A percentile compares a stretch with the other conserved stretches of the same genome.
Conservation (phyloP, 345 rosid genomes). For the Abelmoschus esculentus region DNA sequence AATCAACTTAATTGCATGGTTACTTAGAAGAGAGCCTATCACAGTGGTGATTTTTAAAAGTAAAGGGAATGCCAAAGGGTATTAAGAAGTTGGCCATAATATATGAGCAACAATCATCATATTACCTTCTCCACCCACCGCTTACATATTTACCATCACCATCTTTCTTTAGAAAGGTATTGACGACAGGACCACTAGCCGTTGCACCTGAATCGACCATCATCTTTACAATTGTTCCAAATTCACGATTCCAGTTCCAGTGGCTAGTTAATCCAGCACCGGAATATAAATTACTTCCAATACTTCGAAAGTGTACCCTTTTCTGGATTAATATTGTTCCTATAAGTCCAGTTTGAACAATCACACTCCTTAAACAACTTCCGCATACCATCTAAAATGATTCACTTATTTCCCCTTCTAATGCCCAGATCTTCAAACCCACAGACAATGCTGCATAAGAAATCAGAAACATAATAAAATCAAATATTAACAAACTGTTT, state of each 20-base stretch:
- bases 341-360: slow-evolving; percentile 51
- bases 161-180: slow-evolving; percentile 45
- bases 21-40: neutral
- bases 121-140: slow-evolving; percentile 86
- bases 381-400: slow-evolving; percentile 70
- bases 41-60: neutral
- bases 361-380: slow-evolving; percentile 46
- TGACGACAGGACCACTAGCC: slow-evolving; percentile 34
- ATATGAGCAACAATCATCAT: neutral
- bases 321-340: slow-evolving; percentile 31
- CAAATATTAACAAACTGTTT: neutral
- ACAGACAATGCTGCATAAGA: slow-evolving; percentile 14
- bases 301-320: slow-evolving; percentile 24
- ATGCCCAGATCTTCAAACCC: slow-evolving; percentile 22
- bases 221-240: slow-evolving; percentile 37
- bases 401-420: slow-evolving; percentile 10
- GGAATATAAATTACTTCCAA: slow-evolving; percentile 29
- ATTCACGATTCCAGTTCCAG: slow-evolving; percentile 23
- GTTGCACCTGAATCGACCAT: slow-evolving; percentile 65
- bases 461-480: neutral
- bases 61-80: neutral
- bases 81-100: neutral
- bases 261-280: slow-evolving; percentile 22
- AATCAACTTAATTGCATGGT: neutral
- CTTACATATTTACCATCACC: slow-evolving; percentile 58